Evolutionary conservation across 371 early-diverging fungal genomes (phyloP), one percentile per base, ranked within the genome.

Genomic region (Batrachochytrium dendrobatidis): DNA sequence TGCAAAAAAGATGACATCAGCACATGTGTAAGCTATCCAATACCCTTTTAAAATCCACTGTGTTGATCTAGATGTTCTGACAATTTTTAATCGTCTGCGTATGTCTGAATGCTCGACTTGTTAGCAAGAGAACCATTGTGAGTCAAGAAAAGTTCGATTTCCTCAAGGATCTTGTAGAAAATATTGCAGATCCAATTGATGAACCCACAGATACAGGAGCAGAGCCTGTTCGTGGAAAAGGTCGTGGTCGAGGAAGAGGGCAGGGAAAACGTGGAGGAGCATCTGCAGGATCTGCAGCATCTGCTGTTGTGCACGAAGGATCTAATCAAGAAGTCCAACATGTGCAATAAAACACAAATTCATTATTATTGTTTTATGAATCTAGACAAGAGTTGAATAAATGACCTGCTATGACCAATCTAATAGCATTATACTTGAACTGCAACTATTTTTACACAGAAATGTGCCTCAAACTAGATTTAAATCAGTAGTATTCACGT

Each of bases 81-180:
- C 46, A 5, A 12, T 20, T 5, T 45, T 20, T 3, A 5, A 4
- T 17, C 3, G 3, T 51, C 51, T 51, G 8, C 32, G 4, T 10
- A 3, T 3, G 7, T 51, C 30, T 7, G 17, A 17, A 29, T 24
- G 25, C 3, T 3, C 28, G 24, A 29, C n/a, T 8, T 52, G 10
- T 28, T 75, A 90, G 90, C 58, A 94, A 93, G 76, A 83, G 83
- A 44, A 85, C 89, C n/a, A 85, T 96, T 20, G 72, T 83, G 66
- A 83, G 76, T 45, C 88, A 82, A 32, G 93, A 91, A 45, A 83
- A 88, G 69, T 94, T 94, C 66, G 97, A 96, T 66, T 96, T 96
- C 71, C 71, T 96, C 55, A 86, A 86, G 63, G 94, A 92, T 60
- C 77, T 91, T 33, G 94, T 94, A 10, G 88, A 85, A 35, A 75